Conservation (phyloP, 2,329 filamentous ascomycete species). For the Exserohilum turcica region DNA sequence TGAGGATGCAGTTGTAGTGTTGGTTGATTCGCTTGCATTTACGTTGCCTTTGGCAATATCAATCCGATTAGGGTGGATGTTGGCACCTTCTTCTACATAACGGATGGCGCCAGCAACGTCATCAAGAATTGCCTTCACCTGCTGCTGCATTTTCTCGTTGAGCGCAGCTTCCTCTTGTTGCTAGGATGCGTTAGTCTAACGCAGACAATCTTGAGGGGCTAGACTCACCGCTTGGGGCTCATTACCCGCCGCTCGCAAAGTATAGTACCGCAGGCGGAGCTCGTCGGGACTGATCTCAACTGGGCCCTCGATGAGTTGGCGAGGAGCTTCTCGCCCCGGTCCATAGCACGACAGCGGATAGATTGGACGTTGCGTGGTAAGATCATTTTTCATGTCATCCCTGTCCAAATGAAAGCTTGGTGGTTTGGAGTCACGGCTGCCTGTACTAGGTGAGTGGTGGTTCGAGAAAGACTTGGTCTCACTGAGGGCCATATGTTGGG, state of each 20-base stretch:
- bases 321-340: conserved; percentile 75
- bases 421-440: conserved; percentile 25
- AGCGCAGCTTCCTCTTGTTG: conserved; percentile 65
- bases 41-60: conserved; percentile 37
- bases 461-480: neutral
- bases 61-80: conserved; percentile 42
- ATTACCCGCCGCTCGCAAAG: conserved; percentile 66
- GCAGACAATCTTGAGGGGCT: neutral
- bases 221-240: conserved; percentile 57
- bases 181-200: conserved; percentile 48
- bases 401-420: conserved; percentile 35
- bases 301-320: conserved; percentile 81
- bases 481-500: neutral
- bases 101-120: conserved; percentile 70
- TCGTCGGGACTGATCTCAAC: conserved; percentile 91
- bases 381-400: conserved; percentile 56
- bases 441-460: conserved; percentile 9
- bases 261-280: conserved; percentile 74
- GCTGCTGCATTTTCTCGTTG: conserved; percentile 66
- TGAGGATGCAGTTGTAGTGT: conserved; percentile 8
- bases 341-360: conserved; percentile 90
- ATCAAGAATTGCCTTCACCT: conserved; percentile 72
- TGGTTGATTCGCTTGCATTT: conserved; percentile 9
- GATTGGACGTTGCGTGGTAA: conserved; percentile 72
- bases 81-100: conserved; percentile 45